These are phyloP conservation scores for Taphrina wiesneri DNA, from an alignment of 1,139 yeast species.

Conservation along the genomic window DNA sequence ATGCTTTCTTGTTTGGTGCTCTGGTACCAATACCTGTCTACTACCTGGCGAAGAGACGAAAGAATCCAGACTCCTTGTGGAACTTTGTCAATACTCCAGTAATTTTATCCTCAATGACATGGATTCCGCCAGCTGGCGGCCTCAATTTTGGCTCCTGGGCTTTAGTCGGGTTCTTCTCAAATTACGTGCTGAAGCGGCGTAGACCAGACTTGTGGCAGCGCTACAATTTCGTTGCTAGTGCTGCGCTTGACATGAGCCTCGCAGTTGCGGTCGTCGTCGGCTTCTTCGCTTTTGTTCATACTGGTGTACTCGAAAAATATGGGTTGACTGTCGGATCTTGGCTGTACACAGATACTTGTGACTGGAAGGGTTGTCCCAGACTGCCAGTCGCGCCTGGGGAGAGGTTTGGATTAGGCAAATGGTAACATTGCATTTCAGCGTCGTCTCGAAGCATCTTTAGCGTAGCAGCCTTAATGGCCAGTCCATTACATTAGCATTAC, in stretches of 20 bases:
- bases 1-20: slow-evolving; percentile 58
- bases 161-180: slow-evolving; percentile 55
- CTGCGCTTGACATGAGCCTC: slow-evolving; percentile 60
- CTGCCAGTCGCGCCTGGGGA: slow-evolving; percentile 7
- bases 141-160: slow-evolving; percentile 55
- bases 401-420: background rate
- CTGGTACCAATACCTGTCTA: slow-evolving; percentile 52
- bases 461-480: background rate
- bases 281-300: slow-evolving; percentile 50
- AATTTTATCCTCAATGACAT: slow-evolving; percentile 55
- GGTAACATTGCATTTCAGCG: background rate
- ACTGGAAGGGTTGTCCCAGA: slow-evolving; percentile 28
- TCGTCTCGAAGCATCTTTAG: background rate
- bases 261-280: slow-evolving; percentile 49
- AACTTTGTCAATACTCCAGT: slow-evolving; percentile 52
- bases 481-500: background rate
- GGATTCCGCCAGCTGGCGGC: slow-evolving; percentile 59
- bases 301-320: slow-evolving; percentile 43
- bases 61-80: slow-evolving; percentile 16
- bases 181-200: slow-evolving; percentile 54
- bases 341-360: slow-evolving; percentile 28
- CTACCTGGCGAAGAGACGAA: slow-evolving; percentile 40
- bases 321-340: slow-evolving; percentile 17
- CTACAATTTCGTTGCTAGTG: slow-evolving; percentile 60
- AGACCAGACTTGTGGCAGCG: slow-evolving; percentile 62